A percentile compares a stretch with the other conserved stretches of the same genome.
Conservation (phyloP, 768 basidiomycete species). For the Sarcodon sp. region DNA sequence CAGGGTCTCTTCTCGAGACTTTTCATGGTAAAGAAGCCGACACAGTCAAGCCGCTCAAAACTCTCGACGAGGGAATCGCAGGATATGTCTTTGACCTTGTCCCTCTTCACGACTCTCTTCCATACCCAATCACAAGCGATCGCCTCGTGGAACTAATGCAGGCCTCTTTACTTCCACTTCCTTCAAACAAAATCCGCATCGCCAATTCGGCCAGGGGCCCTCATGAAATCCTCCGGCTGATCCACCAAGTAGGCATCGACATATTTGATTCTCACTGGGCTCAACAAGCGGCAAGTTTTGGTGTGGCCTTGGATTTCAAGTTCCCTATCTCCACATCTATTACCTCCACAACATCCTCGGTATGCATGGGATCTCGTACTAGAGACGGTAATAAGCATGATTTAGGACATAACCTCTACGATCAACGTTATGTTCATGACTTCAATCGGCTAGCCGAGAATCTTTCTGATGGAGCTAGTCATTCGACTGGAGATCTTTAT, state of each 20-base stretch:
- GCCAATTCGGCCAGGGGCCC: conserved; percentile 43
- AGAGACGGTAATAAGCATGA: conserved; percentile 19
- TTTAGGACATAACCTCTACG: conserved; percentile 68
- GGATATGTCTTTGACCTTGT: conserved; percentile 67
- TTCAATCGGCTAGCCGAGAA: conserved; percentile 39
- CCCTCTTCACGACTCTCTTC: conserved; percentile 21
- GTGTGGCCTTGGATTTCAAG: conserved; percentile 66
- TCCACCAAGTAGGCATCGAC: conserved; percentile 57
- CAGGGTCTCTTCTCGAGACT: conserved; percentile 40
- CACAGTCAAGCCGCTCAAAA: conserved; percentile 32
- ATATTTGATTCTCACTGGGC: conserved; percentile 69
- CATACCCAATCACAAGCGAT: neutral
- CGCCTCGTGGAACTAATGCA: conserved; percentile 31
- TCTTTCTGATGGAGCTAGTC: conserved; percentile 17
- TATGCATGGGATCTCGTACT: neutral
- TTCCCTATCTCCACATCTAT: conserved; percentile 34
- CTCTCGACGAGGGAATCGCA: conserved; percentile 52
- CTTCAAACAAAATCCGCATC: conserved; percentile 47
- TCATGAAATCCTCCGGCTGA: conserved; percentile 61
- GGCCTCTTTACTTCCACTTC: conserved; percentile 45
- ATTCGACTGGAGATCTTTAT: conserved; percentile 16
- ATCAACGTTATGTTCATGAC: conserved; percentile 40
- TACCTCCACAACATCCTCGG: no score
- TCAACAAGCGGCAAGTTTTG: conserved; percentile 49
- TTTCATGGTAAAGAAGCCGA: conserved; percentile 44